Evolutionary conservation across 2,329 filamentous ascomycete genomes (phyloP), one percentile per base, ranked within the genome.

Genomic region (Pseudopithomyces maydicus): DNA sequence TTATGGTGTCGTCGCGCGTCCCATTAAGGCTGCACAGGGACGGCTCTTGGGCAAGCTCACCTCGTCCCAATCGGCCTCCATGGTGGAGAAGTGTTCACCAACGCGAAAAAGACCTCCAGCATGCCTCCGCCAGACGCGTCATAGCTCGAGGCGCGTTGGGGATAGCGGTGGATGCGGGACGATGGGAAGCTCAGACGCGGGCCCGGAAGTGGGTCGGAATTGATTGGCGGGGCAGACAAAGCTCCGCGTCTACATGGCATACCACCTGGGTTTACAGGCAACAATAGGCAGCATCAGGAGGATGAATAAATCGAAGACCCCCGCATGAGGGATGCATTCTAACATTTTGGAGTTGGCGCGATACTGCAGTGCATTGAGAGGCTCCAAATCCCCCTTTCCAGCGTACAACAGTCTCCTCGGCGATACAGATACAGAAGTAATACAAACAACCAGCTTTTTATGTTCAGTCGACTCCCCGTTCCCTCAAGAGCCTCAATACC

Each of bases 31-130:
- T 10, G 32, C 41, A 10, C 41, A n/a, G 8, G 23, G 23, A 14
- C 11, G 43, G n/a, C 14, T 7, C 22, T 14, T 36, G 15, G n/a
- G 17, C 7, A 19, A 20, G n/a, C 39, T 58, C 72, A 80, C 79
- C 73, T 83, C 80, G 65, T 79, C 79, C 80, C 80, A 82, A 63
- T 83, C 81, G 56, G 79, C 77, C 70, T 83, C 81, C 81, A 83
- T 83, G 42, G 42, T 73, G 63, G 55, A 55, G 61, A 52, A 62
- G 57, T 62, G 59, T 62, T 67, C 61, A 69, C 64, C 66, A 58
- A 44, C 56, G 56, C 56, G 57, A 56, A 57, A 50, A 54, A 51
- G 47, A 53, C 61, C 59, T 61, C 61, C 66, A 62, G 69, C 72
- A 73, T 74, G 65, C 68, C 68, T 67, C 55, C 58, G 49, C 41